These are phyloP conservation scores for Scheffersomyces segobiensis DNA, from an alignment of 1,139 yeast species.

Conservation along the genomic window DNA sequence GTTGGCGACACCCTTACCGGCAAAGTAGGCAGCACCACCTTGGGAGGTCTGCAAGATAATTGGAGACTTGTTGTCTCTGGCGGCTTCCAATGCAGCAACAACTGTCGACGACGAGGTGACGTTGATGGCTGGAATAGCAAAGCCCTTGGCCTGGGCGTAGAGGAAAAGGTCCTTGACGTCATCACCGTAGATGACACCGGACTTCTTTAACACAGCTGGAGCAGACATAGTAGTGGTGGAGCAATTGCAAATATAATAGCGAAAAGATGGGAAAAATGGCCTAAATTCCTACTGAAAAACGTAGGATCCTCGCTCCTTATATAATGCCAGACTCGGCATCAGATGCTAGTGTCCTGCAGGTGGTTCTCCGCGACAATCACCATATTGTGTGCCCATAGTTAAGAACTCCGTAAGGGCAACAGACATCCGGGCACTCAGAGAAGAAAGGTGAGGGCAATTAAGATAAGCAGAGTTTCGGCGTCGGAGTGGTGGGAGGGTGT, in stretches of 20 bases:
- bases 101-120: slow-evolving; percentile 97
- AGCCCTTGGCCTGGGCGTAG: slow-evolving; percentile 90
- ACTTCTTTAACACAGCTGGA: slow-evolving; percentile 73
- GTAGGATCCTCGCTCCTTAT: neutral
- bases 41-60: slow-evolving; percentile 95
- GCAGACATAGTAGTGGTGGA: slow-evolving; percentile 33
- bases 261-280: neutral
- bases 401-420: slow-evolving; percentile 5
- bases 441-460: neutral
- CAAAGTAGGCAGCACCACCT: slow-evolving; percentile 99
- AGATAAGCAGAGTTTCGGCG: neutral
- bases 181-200: slow-evolving; percentile 99
- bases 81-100: slow-evolving; percentile 97
- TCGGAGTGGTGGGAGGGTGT: neutral
- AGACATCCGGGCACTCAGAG: slow-evolving; percentile 2
- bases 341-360: neutral
- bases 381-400: neutral
- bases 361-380: neutral
- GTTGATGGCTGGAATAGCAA: slow-evolving; percentile 98
- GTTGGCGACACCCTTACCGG: slow-evolving; percentile 98
- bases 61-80: slow-evolving; percentile 94
- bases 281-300: neutral
- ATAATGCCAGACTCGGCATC: neutral
- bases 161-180: slow-evolving; percentile 91
- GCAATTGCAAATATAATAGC: slow-evolving; percentile 2